Conservation (phyloP, 805 yeast species). For the Yamadazyma akitaensis region DNA sequence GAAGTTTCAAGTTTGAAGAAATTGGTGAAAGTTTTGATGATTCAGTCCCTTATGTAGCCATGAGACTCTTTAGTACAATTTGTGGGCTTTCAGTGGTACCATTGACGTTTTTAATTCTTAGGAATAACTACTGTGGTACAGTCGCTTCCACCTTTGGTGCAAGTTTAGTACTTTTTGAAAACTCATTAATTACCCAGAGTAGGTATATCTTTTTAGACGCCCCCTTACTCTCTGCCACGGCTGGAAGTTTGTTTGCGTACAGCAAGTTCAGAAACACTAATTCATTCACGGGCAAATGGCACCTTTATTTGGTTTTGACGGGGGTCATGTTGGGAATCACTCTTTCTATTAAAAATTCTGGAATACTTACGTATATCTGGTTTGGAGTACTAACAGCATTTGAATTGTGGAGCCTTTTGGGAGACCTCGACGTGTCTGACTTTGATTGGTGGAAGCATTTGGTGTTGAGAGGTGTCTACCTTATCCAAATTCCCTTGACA, state of each 20-base stretch:
- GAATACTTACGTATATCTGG: conserved; percentile 67
- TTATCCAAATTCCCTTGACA: conserved; percentile 52
- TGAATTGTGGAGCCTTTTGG: conserved; percentile 65
- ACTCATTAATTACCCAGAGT: conserved; percentile 59
- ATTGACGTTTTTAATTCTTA: conserved; percentile 52
- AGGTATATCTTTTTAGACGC: conserved; percentile 45
- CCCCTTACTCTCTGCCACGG: conserved; percentile 42
- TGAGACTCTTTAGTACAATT: conserved; percentile 57
- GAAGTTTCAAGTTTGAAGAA: conserved; percentile 28
- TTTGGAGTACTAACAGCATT: conserved; percentile 44
- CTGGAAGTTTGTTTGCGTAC: conserved; percentile 50
- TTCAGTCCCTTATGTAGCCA: conserved; percentile 45
- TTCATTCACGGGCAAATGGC: conserved; percentile 53
- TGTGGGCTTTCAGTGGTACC: conserved; percentile 53
- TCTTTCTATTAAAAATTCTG: conserved; percentile 67
- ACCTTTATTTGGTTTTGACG: conserved; percentile 42
- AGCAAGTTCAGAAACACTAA: conserved; percentile 44
- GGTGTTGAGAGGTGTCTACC: conserved; percentile 33
- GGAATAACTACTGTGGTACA: conserved; percentile 53
- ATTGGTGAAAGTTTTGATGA: conserved; percentile 41
- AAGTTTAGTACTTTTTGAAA: conserved; percentile 55
- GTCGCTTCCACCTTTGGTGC: conserved; percentile 50
- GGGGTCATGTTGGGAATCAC: conserved; percentile 54
- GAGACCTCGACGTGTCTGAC: conserved; percentile 56
- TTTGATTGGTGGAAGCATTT: conserved; percentile 38